Evolutionary conservation across 1,284 basidiomycete genomes (phyloP).

Genomic region (Papiliotrema laurentii): DNA sequence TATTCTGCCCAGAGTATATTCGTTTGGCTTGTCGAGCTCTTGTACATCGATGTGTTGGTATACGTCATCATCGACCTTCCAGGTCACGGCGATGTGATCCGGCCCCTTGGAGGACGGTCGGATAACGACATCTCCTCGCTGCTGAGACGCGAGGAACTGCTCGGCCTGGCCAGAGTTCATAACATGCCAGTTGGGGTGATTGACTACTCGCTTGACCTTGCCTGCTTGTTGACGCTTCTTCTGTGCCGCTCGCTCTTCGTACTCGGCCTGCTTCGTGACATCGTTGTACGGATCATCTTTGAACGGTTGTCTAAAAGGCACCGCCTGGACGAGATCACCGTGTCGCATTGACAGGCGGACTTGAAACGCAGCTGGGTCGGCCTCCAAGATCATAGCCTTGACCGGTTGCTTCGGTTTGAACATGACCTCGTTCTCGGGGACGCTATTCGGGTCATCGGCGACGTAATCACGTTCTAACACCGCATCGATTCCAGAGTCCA

Average conservation of each 20-base stretch:
- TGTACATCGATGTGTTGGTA: conserved; percentile 98
- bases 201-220: conserved; percentile 78
- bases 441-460: conserved; percentile 47
- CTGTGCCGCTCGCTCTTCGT: conserved; percentile 68
- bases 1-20: conserved; percentile 63
- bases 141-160: conserved; percentile 79
- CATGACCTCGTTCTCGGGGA: conserved; percentile 48
- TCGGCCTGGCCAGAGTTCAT: conserved; percentile 90
- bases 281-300: conserved; percentile 38
- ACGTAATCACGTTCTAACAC: conserved; percentile 67
- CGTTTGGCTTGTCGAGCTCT: conserved; percentile 69
- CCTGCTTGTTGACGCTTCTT: conserved; percentile 79
- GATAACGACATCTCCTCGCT: conserved; percentile 91
- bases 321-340: conserved; percentile 56
- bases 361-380: conserved; percentile 62
- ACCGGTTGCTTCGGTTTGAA: conserved; percentile 73
- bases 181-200: conserved; percentile 98
- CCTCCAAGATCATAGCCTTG: conserved; percentile 71
- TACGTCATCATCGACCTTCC: conserved; percentile 96
- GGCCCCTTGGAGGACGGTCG: conserved; percentile 91
- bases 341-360: conserved; percentile 74
- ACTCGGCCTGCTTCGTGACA: conserved; percentile 54
- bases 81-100: conserved; percentile 94
- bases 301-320: conserved; percentile 39
- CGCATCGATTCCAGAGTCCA: conserved; percentile 92